Evolutionary conservation across 116 monocot genomes (phyloP).

Genomic region (Cymodocea nodosa): DNA sequence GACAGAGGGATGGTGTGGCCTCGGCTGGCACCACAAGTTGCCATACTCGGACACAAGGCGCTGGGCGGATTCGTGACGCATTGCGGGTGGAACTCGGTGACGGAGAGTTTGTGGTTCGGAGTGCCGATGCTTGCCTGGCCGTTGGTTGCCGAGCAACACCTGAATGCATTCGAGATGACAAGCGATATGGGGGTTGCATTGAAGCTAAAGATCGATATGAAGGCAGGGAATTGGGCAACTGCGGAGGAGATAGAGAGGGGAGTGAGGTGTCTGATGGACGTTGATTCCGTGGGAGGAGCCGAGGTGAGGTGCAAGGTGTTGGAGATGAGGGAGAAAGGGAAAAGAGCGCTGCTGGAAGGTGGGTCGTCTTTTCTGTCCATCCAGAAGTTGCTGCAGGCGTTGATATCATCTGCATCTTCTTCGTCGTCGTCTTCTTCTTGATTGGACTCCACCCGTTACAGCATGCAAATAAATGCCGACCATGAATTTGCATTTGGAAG

Average conservation of each 20-base stretch:
- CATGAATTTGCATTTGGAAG: no score
- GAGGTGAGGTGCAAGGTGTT: not conserved
- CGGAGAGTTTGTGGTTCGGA: conserved; percentile 7
- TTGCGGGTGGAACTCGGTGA: conserved; percentile 40
- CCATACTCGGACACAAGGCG: conserved; percentile 10
- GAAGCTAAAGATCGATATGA: conserved; percentile 1
- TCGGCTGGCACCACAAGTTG: conserved; percentile 10
- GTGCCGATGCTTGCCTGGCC: conserved; percentile 15
- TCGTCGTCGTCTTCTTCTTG: no score
- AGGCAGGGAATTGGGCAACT: not conserved
- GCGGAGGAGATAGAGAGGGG: conserved; percentile 6
- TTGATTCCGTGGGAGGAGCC: not conserved
- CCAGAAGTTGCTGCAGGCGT: not conserved
- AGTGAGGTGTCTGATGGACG: conserved; percentile 4
- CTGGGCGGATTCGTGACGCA: conserved; percentile 27
- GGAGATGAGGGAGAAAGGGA: conserved; percentile 1
- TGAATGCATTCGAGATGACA: conserved; percentile 12
- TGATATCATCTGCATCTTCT: not conserved
- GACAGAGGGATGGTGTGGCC: conserved; percentile 22
- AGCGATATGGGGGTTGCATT: conserved; percentile 3
- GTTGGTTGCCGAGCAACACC: conserved; percentile 15
- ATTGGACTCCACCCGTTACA: no score
- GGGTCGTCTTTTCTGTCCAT: conserved; percentile 1
- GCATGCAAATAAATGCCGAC: no score
- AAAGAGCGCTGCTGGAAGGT: not conserved